phyloP scores from a whole-genome alignment of 2,329 filamentous ascomycete genomes.

The Talaromyces islandicus region DNA sequence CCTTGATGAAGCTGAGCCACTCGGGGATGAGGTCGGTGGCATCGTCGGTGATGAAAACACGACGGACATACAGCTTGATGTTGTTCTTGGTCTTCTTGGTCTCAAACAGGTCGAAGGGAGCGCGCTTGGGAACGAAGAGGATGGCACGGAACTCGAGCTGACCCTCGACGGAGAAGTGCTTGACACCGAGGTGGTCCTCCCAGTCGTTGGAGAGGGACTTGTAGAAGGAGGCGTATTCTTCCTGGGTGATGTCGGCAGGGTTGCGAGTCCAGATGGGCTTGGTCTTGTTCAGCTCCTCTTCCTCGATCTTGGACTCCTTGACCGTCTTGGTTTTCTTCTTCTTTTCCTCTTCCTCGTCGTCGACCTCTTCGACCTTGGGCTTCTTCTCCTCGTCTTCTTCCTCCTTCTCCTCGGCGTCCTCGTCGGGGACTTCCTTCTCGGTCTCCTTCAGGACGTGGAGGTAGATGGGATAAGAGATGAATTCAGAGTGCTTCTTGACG shows the following conservation, averaged over 20 bases:
- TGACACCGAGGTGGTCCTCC: conserved; percentile 98
- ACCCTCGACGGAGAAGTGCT: conserved; percentile 99
- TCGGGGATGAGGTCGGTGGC: conserved; percentile 98
- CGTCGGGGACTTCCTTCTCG: conserved; percentile 96
- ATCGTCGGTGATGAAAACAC: conserved; percentile 99
- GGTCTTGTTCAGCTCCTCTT: conserved; percentile 99
- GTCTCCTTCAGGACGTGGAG: conserved; percentile 99
- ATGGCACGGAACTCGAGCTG: conserved; percentile 99
- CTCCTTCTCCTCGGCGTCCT: conserved; percentile 71
- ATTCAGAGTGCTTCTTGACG: conserved; percentile 99
- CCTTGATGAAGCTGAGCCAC: conserved; percentile 99
- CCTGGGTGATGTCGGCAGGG: conserved; percentile 85
- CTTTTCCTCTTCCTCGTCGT: conserved; percentile 73
- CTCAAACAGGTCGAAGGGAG: conserved; percentile 99
- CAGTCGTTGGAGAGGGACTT: conserved; percentile 99
- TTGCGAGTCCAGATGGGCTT: conserved; percentile 99
- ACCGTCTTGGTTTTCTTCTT: conserved; percentile 99
- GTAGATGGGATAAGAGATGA: conserved; percentile 99
- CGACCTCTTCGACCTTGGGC: conserved; percentile 89
- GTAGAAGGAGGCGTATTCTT: conserved; percentile 99
- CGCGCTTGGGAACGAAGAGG: conserved; percentile 98
- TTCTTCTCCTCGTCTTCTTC: conserved; percentile 85
- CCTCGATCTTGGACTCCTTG: conserved; percentile 97
- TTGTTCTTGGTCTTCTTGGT: conserved; percentile 99
- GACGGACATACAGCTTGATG: conserved; percentile 99